Evolutionary conservation across 257 asterid species (phyloP).

Genomic region (Ilex aquifolium): DNA sequence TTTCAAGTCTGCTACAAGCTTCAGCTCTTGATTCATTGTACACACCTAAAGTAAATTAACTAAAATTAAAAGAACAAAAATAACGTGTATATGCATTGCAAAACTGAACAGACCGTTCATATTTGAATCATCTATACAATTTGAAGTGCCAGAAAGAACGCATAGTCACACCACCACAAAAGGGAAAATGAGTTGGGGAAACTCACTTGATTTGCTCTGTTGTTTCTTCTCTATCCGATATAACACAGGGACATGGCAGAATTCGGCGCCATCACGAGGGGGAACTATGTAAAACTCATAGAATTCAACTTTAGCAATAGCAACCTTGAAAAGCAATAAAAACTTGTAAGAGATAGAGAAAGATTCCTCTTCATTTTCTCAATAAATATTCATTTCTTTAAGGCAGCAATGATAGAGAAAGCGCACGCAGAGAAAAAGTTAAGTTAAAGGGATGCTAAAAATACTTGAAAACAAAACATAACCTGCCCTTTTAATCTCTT

Average conservation of each 20-base stretch:
- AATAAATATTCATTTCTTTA: constrained; percentile 4
- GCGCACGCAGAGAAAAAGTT: background rate
- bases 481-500: background rate
- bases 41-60: too few relatives aligned
- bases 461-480: too few relatives aligned
- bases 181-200: background rate
- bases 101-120: too few relatives aligned
- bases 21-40: background rate
- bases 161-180: too few relatives aligned
- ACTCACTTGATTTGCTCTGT: constrained; percentile 27
- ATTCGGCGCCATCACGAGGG: constrained; percentile 25
- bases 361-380: background rate
- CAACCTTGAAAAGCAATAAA: constrained; percentile 45
- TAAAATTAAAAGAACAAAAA: too few relatives aligned
- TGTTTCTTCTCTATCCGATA: constrained; percentile 26
- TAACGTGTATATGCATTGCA: too few relatives aligned
- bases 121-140: too few relatives aligned
- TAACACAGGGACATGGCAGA: constrained; percentile 24
- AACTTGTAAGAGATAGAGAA: constrained; percentile 12
- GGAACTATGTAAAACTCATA: constrained; percentile 47
- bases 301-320: constrained; percentile 33
- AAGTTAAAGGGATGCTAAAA: background rate
- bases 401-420: background rate
- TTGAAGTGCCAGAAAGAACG: too few relatives aligned
- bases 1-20: constrained; percentile 17